Base-by-base conservation (phyloP, 129 eudicot species). In the Flaveria brownii region DNA sequence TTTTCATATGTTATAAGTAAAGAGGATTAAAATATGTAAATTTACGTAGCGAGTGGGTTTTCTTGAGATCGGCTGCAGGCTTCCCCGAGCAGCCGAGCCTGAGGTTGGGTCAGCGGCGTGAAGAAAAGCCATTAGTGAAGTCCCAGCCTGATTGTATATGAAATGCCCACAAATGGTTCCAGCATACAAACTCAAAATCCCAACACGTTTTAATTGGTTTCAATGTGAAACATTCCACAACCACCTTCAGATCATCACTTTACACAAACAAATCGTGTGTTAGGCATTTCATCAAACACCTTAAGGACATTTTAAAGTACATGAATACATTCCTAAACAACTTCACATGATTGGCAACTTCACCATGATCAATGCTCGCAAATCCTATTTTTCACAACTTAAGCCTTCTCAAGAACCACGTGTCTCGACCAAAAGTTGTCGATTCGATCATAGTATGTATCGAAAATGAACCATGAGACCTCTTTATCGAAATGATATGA, bases 401-500 rank as follows among this genome's bases (percentile, higher is more conserved):
- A 36, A 36, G 5, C 8, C 41, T 36, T 36, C 5, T 36, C 41
- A 36, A 36, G 41, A 36, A 36, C 41, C 41, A 36, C 7, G 41
- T 5, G 41, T 5, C 41, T 36, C 41, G 41, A 36, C 41, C 41
- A 36, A 57, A 57, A 28, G 78, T 67, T 12, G 65, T 15, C 16
- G 20, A 57, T 78, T 85, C 18, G 83, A 80, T 81, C 76, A 75
- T 51, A 36, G 41, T 5, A 36, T 36, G 7, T 36, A 36, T 36
- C 41, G 41, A 36, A 36, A 36, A 36, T 36, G 5, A 36, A 25
- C 78, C 70, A 84, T 62, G 78, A 70, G 42, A 62, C 81, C 80
- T 78, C 78, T 70, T 70, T 84, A 45, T 45, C 11, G 2, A 45
- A 1, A 45, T 10, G 78, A 73, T 74, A 80, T 72, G 70, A 70